Base-by-base conservation (phyloP, 352 stramenopile genomes). In the Phytophthora cajani region DNA sequence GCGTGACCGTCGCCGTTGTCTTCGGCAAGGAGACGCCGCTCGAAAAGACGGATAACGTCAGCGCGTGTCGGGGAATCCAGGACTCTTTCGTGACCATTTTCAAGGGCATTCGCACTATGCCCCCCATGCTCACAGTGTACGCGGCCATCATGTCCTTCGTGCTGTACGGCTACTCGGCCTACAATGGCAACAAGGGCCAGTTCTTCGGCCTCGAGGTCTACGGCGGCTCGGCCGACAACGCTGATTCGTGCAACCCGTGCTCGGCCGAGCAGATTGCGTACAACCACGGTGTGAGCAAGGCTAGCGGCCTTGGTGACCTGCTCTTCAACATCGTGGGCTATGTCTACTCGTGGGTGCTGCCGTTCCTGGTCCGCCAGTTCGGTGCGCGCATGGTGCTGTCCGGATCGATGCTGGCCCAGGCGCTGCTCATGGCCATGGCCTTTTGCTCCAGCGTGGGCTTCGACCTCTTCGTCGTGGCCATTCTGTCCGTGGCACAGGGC, bases 181-280 rank as follows among this genome's bases (percentile, higher is more conserved):
- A 91, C 75, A 89, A 87, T 58, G 79, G 79, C n/a, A 84, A 79
- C 67, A 91, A 90, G 62, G 80, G 82, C 0, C 79, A 89, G 70
- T 90, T 89, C 64, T 72, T 72, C 25, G 65, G 65, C 21, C 52
- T 72, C 19, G 58, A 32, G 12, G 65, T 67, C n/a, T 68, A 82
- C 47, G 75, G 67, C 4, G 82, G 82, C 10, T 58, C 58, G 4
- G 64, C 82, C 30, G 64, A 52, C 19, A 71, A 64, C 23, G 73
- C 80, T 5, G 76, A 80, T 59, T 70, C 30, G 1, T 78, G 65
- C 33, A 47, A 64, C 42, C 61, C 61, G 25, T 89, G 79, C 67
- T 72, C 77, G 7, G 16, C 61, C 1, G 57, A 44, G 14, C 73
- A 86, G 61, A 69, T 64, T 6, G 64, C 73, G 5, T 90, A 84